Evolutionary conservation across 2,329 filamentous ascomycete genomes (phyloP), one percentile per base, ranked within the genome.

Genomic region (Pseudogymnoascus pannorum): DNA sequence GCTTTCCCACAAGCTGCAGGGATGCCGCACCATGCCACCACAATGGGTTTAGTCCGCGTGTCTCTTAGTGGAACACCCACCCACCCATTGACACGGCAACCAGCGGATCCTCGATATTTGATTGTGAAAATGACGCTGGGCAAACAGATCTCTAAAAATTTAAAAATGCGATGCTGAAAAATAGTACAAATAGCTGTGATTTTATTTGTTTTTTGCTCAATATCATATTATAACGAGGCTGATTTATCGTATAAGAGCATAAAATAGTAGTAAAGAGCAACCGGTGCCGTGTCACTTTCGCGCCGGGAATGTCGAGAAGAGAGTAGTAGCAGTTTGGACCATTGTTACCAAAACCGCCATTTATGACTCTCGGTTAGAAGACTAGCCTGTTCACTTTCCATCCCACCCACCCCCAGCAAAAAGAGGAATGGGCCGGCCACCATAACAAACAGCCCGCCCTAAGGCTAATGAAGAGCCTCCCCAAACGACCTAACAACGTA

Each of bases 31-130:
- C n/a, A n/a, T n/a, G n/a, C n/a, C n/a, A n/a, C n/a, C n/a, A 51
- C 44, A 51, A 51, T 51, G 24, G 24, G 44, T 22, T 51, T 51
- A 51, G 44, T 51, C 44, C 44, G 44, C 14, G 44, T 51, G 22
- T 51, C 44, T 51, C 44, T 11, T 51, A 51, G 44, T 51, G 44
- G 44, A 51, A 51, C 44, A 51, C 29, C 44, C 44, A 51, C 44
- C 44, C 44, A 51, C 44, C 44, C 44, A 51, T 51, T 51, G 44
- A 51, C 44, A 51, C 44, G 44, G 44, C 44, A 51, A 51, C 44
- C 22, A 29, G 44, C 44, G 44, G 44, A 51, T 51, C 44, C 44
- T 51, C 44, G 22, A 51, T 29, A 24, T 20, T n/a, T n/a, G 7
- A 51, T 29, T 22, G 44, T 51, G 22, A 51, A 51, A 18, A 51